Percentiles rank a stretch among this genome's conserved stretches.
phyloP scores from a whole-genome alignment of 371 early-diverging fungal species.

The Mortierella sp. region DNA sequence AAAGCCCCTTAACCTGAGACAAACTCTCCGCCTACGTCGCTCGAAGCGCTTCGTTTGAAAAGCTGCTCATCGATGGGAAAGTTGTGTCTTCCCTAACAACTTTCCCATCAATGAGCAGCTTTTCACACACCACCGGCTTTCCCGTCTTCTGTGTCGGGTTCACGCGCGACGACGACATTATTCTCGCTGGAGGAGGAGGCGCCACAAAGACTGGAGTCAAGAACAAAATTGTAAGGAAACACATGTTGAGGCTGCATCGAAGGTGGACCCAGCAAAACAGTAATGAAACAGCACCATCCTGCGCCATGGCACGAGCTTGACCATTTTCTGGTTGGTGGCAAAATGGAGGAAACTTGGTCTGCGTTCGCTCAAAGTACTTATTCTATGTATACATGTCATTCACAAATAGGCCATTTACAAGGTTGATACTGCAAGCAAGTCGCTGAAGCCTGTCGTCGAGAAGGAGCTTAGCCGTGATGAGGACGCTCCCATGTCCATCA shows the following conservation, averaged over 20 bases:
- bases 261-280: not conserved
- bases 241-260: not conserved
- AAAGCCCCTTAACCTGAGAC: not conserved
- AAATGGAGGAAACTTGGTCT: not conserved
- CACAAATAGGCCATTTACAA: constrained; percentile 65
- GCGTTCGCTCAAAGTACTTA: not conserved
- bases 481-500: constrained; percentile 82
- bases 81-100: too few species aligned
- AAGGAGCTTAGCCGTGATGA: constrained; percentile 69
- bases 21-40: too few species aligned
- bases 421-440: constrained; percentile 64
- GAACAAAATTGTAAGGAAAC: constrained; percentile 74
- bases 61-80: too few species aligned
- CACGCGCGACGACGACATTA: constrained; percentile 66
- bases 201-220: constrained; percentile 76
- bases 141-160: constrained; percentile 77
- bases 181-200: constrained; percentile 83
- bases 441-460: constrained; percentile 63
- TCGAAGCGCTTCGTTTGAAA: too few species aligned
- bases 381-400: not conserved
- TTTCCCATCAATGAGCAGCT: constrained; percentile 27
- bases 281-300: not conserved
- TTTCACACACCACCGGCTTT: constrained; percentile 63
- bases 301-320: not conserved
- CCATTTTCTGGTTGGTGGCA: not conserved